Evolutionary conservation across 106 monocot species (phyloP), one percentile per base, ranked within the genome.

Genomic region (Ottelia alismoides): DNA sequence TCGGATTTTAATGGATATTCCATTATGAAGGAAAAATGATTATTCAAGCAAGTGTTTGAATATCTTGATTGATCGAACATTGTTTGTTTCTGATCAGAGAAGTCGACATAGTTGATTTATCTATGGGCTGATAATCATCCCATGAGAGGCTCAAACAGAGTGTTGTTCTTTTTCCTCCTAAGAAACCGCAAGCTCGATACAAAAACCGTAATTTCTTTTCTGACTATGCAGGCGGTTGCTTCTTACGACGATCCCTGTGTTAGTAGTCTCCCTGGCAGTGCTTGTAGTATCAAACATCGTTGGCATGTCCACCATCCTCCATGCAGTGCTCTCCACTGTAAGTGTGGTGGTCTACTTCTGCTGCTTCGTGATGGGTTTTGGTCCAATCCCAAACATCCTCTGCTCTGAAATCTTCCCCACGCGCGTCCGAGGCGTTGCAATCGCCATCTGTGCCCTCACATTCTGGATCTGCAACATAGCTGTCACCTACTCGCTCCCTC

Each of bases 271-370:
- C 20, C 68, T 68, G 0, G 25, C 45, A 12, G 25, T 68, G 27
- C 27, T 68, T 30, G 59, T 68, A 20, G 44, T 52, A 20, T 59
- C 68, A 44, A 68, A 68, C 17, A 12, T 68, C 28, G 44, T 68
- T 26, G 28, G 22, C 59, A 51, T 68, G 68, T 32, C 52, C 40
- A 68, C 44, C 2, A 20, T 68, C 18, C 14, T 45, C 18, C 68
- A 68, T 53, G 68, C 68, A 1, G 52, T 53, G 51, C 43, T 68
- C 31, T 68, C 68, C 16, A 68, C 68, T 9, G 17, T 60, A n/a
- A 60, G 68, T n/a, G 60, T 60, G 2, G 52, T 68, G 27, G 40
- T 68, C 12, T 68, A 68, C 68, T 68, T 68, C 68, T 68, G 68
- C 60, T 60, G 51, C 45, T 68, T 68, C 18, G 68, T 60, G 20